Conservation (phyloP, 2,329 filamentous ascomycete species). For the Penicillium griseofulvum region DNA sequence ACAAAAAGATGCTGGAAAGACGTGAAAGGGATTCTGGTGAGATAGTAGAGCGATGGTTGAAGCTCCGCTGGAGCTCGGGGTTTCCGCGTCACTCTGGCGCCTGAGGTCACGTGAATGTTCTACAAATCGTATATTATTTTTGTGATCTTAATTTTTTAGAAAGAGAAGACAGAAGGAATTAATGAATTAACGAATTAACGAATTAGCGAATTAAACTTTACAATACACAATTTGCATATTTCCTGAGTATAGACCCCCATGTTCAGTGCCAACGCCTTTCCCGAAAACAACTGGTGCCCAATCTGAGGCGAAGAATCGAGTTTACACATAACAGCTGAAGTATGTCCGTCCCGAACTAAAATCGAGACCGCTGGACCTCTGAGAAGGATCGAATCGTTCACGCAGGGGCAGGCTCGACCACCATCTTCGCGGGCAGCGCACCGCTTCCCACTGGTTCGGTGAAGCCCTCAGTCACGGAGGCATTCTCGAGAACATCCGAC, state of each 20-base stretch:
- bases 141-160: not conserved
- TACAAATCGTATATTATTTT: not conserved
- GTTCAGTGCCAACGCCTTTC: slow-evolving; percentile 6
- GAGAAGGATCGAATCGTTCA: not conserved
- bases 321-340: slow-evolving; percentile 13
- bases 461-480: slow-evolving; percentile 1
- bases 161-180: not conserved
- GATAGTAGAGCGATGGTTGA: slow-evolving; percentile 17
- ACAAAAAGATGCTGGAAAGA: slow-evolving; percentile 6
- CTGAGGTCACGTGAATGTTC: slow-evolving; percentile 29
- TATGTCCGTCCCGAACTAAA: slow-evolving; percentile 9
- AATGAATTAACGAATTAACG: not conserved
- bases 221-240: slow-evolving; percentile 14
- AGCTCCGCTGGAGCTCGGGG: slow-evolving; percentile 29
- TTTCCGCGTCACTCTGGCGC: slow-evolving; percentile 39
- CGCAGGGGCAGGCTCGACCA: slow-evolving; percentile 13
- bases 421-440: slow-evolving; percentile 14
- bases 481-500: slow-evolving; percentile 7
- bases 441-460: slow-evolving; percentile 13
- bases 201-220: slow-evolving; percentile 6
- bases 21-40: slow-evolving; percentile 16
- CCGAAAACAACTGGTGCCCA: slow-evolving; percentile 8
- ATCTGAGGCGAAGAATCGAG: slow-evolving; percentile 1
- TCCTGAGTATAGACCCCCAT: slow-evolving; percentile 3
- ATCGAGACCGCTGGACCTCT: not conserved